These are phyloP conservation scores for Fusarium avenaceum DNA, from an alignment of 2,329 filamentous ascomycete species.

Conservation along the genomic window DNA sequence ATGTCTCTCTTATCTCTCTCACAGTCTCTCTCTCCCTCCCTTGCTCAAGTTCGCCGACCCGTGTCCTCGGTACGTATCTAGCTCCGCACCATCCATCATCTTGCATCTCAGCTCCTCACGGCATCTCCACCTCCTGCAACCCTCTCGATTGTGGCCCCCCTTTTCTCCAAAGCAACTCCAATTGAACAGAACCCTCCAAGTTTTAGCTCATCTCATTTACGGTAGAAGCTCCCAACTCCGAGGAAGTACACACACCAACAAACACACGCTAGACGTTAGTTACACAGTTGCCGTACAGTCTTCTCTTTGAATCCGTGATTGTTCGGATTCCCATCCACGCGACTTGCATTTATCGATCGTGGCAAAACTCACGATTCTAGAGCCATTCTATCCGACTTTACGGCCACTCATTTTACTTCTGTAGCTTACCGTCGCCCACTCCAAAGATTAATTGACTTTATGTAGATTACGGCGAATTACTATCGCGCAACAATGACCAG, in stretches of 20 bases:
- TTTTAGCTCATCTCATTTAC: not conserved
- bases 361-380: not conserved
- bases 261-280: too few species aligned
- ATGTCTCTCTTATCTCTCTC: constrained; percentile 11
- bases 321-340: constrained; percentile 8
- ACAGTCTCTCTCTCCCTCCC: not conserved
- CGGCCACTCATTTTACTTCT: not conserved
- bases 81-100: constrained; percentile 21
- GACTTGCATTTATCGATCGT: constrained; percentile 11
- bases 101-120: constrained; percentile 31
- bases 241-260: too few species aligned
- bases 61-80: constrained; percentile 10
- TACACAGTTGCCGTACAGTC: too few species aligned
- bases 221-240: not conserved
- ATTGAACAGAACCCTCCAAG: constrained; percentile 25
- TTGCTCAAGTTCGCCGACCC: not conserved
- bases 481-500: not conserved
- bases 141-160: constrained; percentile 1
- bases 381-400: not conserved
- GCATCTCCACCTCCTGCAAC: constrained; percentile 31
- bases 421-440: not conserved
- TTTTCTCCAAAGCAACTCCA: constrained; percentile 35
- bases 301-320: not conserved
- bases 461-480: constrained; percentile 7
- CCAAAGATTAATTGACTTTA: not conserved